Percentiles rank a stretch among this genome's conserved stretches.
Evolutionary conservation across 2,329 filamentous ascomycete species (phyloP).

Genomic region (Pezicula rhizophila): DNA sequence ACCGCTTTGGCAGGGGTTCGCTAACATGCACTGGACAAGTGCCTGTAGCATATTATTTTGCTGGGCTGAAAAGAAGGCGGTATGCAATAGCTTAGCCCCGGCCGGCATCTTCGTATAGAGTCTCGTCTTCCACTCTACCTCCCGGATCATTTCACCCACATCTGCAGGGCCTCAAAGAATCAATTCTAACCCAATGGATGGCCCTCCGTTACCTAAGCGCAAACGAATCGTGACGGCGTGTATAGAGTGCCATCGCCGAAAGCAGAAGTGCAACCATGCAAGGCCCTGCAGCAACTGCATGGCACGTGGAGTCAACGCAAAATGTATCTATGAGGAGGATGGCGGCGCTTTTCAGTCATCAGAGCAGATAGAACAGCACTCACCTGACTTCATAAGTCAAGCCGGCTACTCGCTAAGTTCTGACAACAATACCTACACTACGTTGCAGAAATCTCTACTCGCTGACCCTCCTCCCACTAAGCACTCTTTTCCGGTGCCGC

Average conservation of each 20-base stretch:
- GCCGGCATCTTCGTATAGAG: too few species aligned
- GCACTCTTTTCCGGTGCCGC: neutral
- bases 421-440: neutral
- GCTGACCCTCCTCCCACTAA: neutral
- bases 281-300: constrained; percentile 16
- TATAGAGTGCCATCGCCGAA: constrained; percentile 17
- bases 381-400: neutral
- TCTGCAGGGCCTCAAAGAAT: neutral
- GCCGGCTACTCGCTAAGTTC: neutral
- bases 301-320: neutral
- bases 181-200: neutral
- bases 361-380: neutral
- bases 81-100: too few species aligned
- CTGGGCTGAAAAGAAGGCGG: too few species aligned
- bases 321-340: neutral
- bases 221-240: neutral
- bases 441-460: neutral
- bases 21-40: too few species aligned
- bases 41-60: too few species aligned
- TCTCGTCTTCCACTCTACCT: too few species aligned
- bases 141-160: neutral
- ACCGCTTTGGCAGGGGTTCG: too few species aligned
- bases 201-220: neutral
- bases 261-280: constrained; percentile 18
- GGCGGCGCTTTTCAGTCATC: neutral